Conservation (phyloP, 2,329 filamentous ascomycete species). For the Emericellopsis atlantica region DNA sequence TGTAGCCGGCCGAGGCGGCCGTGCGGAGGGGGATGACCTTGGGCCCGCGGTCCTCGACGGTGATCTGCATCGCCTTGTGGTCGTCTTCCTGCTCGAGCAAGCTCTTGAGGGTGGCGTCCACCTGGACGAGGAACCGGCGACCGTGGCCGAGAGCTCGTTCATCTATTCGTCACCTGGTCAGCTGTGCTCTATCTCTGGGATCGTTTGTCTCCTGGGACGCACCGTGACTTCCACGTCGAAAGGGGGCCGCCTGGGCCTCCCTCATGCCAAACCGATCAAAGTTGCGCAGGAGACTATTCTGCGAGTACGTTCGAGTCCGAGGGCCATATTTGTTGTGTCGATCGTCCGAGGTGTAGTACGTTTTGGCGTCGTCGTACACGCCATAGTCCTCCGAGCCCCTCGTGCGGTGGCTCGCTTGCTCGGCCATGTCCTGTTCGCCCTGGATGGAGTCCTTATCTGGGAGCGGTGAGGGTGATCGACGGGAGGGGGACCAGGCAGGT, state of each 20-base stretch:
- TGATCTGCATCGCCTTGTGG: slow-evolving; percentile 91
- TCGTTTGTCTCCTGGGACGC: slow-evolving; percentile 9
- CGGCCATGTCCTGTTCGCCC: not conserved
- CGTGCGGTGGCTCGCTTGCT: not conserved
- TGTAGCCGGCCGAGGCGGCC: slow-evolving; percentile 72
- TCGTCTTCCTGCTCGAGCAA: slow-evolving; percentile 82
- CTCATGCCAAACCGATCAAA: slow-evolving; percentile 37
- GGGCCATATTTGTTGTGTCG: slow-evolving; percentile 35
- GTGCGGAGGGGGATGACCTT: slow-evolving; percentile 84
- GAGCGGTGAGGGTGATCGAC: too few species aligned
- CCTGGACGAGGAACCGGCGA: slow-evolving; percentile 75
- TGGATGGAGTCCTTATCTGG: too few species aligned
- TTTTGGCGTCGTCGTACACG: slow-evolving; percentile 44
- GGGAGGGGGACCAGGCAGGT: too few species aligned
- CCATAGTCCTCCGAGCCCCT: slow-evolving; percentile 27
- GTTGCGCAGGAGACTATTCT: slow-evolving; percentile 42
- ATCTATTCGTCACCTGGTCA: slow-evolving; percentile 36
- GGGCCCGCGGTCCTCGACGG: slow-evolving; percentile 87
- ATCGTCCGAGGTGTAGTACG: slow-evolving; percentile 45
- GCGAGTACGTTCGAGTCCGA: slow-evolving; percentile 44
- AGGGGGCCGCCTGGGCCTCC: slow-evolving; percentile 25
- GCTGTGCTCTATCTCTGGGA: too few species aligned
- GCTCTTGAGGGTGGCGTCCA: slow-evolving; percentile 69
- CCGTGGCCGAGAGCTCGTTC: slow-evolving; percentile 52
- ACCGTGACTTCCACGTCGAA: slow-evolving; percentile 48